A percentile compares a stretch with the other conserved stretches of the same genome.
phyloP scores from a whole-genome alignment of 1,284 basidiomycete species.

The Ceratobasidium theobromae region DNA sequence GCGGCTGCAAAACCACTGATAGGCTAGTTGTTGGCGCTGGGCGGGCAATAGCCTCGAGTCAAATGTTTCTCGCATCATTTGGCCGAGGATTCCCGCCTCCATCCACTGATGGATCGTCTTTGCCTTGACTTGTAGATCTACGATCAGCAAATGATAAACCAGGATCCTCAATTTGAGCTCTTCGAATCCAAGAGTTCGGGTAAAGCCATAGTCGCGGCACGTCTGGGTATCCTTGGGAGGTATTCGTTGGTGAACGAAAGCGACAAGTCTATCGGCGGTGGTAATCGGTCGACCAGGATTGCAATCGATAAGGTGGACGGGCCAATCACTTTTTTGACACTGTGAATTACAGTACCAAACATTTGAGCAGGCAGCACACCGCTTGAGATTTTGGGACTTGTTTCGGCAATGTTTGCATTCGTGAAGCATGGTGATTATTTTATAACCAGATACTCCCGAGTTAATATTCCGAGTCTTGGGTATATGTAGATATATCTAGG shows the following conservation, averaged over 20 bases:
- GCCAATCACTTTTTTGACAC: conserved; percentile 12
- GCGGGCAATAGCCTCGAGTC: conserved; percentile 37
- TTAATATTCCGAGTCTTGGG: too few relatives aligned
- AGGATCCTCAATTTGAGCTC: conserved; percentile 41
- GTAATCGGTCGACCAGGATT: background rate
- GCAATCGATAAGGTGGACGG: conserved; percentile 10
- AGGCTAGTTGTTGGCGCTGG: conserved; percentile 35
- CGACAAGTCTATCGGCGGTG: conserved; percentile 14
- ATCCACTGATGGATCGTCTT: conserved; percentile 44
- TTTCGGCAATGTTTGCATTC: background rate
- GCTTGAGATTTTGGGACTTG: background rate
- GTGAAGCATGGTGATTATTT: background rate
- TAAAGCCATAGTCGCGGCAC: conserved; percentile 46
- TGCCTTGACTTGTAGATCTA: conserved; percentile 38
- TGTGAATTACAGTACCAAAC: conserved; percentile 1
- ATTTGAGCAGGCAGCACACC: background rate
- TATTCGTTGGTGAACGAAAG: conserved; percentile 35
- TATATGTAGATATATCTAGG: too few relatives aligned
- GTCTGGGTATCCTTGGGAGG: conserved; percentile 44
- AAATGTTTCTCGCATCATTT: conserved; percentile 44
- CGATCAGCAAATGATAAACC: conserved; percentile 43
- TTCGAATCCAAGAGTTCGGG: conserved; percentile 22
- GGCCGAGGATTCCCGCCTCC: conserved; percentile 41
- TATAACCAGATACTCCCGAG: too few relatives aligned
- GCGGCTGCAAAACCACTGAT: background rate